Base-by-base conservation (phyloP, 2,329 filamentous ascomycete genomes). In the Monosporascus cannonballus region DNA sequence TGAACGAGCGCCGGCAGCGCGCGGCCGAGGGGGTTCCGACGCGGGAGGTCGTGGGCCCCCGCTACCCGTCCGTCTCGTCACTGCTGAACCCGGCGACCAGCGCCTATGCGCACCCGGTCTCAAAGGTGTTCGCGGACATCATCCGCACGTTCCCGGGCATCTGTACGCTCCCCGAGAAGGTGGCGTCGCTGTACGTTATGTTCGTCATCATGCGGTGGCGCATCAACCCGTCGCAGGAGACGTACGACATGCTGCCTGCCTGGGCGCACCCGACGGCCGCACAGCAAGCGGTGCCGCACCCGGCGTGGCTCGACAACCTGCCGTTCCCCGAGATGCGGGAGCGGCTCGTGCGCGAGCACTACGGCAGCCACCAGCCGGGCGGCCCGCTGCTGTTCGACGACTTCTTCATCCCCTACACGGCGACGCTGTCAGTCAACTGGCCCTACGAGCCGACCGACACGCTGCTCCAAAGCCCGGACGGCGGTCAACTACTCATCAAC, bases 151-250 rank as follows among this genome's bases (percentile, higher is more conserved):
- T 96, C 61, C 89, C 90, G 0, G 85, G 89, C 61, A 83, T 96
- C 30, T 81, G 79, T 4, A 79, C 77, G n/a, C 77, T 95, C 0
- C 90, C 91, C 0, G 90, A 96, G 70, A 86, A 89, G 62, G 83
- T 95, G 0, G 90, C 87, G 8, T 83, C 90, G 6, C 77, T 96
- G 7, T 95, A 92, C 67, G 75, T 87, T 64, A 95, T 96, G 89
- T 96, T 95, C 69, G 78, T 92, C 34, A 67, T 91, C 57, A 90
- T 94, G 85, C 81, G 86, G 42, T 96, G 91, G 89, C 85, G 90
- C 66, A 87, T 96, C 52, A 82, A 82, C 27, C 90, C 90, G 0
- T 89, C 89, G 0, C 78, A 79, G 55, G 86, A 91, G 60, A 95
- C 91, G 71, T 92, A 88, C 68, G 82, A 90, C 24, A 79, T 87